Percentiles rank a stretch among this genome's conserved stretches.
These are phyloP conservation scores for Phytophthora tentaculata DNA, from an alignment of 352 stramenopile genomes.

Conservation along the genomic window DNA sequence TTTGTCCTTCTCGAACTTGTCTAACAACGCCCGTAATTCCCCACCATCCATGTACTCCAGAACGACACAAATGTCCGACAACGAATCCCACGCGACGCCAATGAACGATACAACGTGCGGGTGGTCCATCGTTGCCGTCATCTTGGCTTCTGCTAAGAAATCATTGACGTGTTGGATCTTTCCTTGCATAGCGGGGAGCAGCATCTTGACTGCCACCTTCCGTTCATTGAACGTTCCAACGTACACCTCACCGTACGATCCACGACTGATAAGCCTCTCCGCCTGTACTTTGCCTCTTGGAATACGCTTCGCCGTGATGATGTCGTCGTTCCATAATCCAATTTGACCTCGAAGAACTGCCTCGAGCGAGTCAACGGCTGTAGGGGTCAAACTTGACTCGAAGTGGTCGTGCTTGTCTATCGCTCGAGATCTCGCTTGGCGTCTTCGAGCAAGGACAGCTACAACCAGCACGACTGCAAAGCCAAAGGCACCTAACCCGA, in stretches of 20 bases:
- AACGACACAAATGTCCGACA: slow-evolving; percentile 49
- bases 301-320: slow-evolving; percentile 48
- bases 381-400: slow-evolving; percentile 22
- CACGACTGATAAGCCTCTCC: slow-evolving; percentile 33
- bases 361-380: slow-evolving; percentile 21
- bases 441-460: slow-evolving; percentile 15
- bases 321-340: slow-evolving; percentile 44
- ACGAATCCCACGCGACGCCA: slow-evolving; percentile 49
- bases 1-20: slow-evolving; percentile 33
- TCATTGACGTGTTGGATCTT: slow-evolving; percentile 42
- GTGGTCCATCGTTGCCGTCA: slow-evolving; percentile 44
- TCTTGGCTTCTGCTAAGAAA: slow-evolving; percentile 49
- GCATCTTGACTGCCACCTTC: slow-evolving; percentile 47
- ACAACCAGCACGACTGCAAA: slow-evolving; percentile 19
- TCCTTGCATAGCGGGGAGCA: slow-evolving; percentile 31
- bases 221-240: slow-evolving; percentile 36
- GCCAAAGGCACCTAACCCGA: slow-evolving; percentile 18
- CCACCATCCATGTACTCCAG: slow-evolving; percentile 61
- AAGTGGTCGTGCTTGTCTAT: slow-evolving; percentile 23
- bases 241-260: slow-evolving; percentile 47
- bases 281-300: slow-evolving; percentile 44
- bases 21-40: slow-evolving; percentile 44
- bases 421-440: slow-evolving; percentile 5
- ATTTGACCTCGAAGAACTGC: slow-evolving; percentile 25
- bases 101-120: slow-evolving; percentile 47